These are phyloP conservation scores for Pseudozyma pruni DNA, from an alignment of 1,284 basidiomycete genomes.

Conservation along the genomic window DNA sequence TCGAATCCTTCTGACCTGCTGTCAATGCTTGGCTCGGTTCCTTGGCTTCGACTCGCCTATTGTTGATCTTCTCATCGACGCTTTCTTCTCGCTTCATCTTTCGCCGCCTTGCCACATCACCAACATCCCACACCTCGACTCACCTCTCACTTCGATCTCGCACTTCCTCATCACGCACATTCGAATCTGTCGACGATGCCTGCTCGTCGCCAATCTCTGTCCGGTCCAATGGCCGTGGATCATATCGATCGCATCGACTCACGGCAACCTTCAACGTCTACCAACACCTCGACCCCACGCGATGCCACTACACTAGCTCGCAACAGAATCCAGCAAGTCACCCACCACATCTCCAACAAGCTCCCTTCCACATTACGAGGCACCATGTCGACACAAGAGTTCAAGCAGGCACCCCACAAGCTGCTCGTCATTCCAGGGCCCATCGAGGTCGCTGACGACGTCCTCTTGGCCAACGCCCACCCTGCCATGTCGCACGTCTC, in stretches of 20 bases:
- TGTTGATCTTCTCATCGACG: neutral
- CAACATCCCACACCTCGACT: neutral
- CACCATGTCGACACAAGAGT: slow-evolving; percentile 48
- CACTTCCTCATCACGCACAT: too few species aligned
- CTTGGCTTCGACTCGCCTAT: slow-evolving; percentile 1
- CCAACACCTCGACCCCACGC: slow-evolving; percentile 2
- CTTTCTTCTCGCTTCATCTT: neutral
- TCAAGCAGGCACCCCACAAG: slow-evolving; percentile 64
- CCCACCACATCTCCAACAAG: slow-evolving; percentile 33
- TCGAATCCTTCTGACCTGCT: slow-evolving; percentile 8
- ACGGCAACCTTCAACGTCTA: slow-evolving; percentile 27
- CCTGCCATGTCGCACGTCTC: slow-evolving; percentile 78
- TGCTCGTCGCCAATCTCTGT: slow-evolving; percentile 39
- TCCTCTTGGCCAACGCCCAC: slow-evolving; percentile 68
- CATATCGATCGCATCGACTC: slow-evolving; percentile 18
- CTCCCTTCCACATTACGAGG: slow-evolving; percentile 47
- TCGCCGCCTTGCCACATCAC: neutral
- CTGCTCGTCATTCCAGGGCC: slow-evolving; percentile 78
- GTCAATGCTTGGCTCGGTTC: slow-evolving; percentile 2
- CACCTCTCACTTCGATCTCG: neutral
- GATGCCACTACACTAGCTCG: slow-evolving; percentile 27
- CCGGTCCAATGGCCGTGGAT: slow-evolving; percentile 25
- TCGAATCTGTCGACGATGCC: slow-evolving; percentile 11
- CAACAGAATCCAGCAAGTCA: slow-evolving; percentile 41
- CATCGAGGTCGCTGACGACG: slow-evolving; percentile 83